Percentiles rank a stretch among this genome's conserved stretches.
phyloP scores from a whole-genome alignment of 176 grass and related monocot genomes.

The Musa schizocarpa region DNA sequence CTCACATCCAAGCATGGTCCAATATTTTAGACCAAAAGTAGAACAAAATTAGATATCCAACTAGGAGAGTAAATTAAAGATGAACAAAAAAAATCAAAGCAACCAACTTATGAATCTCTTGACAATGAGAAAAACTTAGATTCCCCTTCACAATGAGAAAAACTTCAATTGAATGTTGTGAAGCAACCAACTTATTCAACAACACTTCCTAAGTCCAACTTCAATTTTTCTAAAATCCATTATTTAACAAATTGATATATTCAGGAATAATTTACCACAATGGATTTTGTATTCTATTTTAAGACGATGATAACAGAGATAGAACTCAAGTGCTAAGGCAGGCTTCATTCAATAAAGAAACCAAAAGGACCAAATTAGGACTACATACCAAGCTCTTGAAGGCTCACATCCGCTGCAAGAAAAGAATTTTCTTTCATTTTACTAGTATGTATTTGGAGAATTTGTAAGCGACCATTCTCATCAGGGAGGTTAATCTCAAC shows the following conservation, averaged over 20 bases:
- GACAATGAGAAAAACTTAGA: background rate
- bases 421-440: conserved; percentile 98
- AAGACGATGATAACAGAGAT: background rate
- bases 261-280: background rate
- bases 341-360: background rate
- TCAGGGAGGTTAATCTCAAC: conserved; percentile 97
- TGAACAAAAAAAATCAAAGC: background rate
- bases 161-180: background rate
- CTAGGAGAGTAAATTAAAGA: background rate
- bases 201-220: too few species aligned
- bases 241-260: background rate
- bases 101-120: too few species aligned
- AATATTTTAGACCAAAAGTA: background rate
- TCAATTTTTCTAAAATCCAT: too few species aligned
- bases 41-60: background rate
- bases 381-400: conserved; percentile 68
- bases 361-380: conserved; percentile 6
- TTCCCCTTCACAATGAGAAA: background rate
- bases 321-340: background rate
- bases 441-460: conserved; percentile 98
- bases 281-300: too few species aligned
- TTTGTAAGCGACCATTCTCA: conserved; percentile 96
- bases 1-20: background rate
- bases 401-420: conserved; percentile 81
- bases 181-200: too few species aligned